A percentile compares a stretch with the other conserved stretches of the same genome.
phyloP scores from a whole-genome alignment of 768 basidiomycete genomes.

The Lyophyllum decastes region DNA sequence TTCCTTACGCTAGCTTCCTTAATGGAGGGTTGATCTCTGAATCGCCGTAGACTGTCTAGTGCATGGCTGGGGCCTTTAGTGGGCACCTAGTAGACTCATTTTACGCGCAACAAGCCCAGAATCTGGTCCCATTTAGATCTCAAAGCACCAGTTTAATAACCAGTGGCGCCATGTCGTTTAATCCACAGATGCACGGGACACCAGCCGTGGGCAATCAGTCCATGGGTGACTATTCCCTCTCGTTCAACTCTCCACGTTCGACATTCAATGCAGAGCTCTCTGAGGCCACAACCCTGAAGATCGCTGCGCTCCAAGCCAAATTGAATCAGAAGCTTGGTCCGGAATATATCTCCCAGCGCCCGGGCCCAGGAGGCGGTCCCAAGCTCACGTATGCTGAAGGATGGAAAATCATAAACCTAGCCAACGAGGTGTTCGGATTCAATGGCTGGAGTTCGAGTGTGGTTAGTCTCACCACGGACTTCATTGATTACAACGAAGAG shows the following conservation, averaged over 20 bases:
- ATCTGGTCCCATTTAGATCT: constrained; percentile 16
- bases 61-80: constrained; percentile 62
- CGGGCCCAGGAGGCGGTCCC: constrained; percentile 83
- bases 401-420: constrained; percentile 97
- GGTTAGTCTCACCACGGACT: constrained; percentile 74
- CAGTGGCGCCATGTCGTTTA: constrained; percentile 63
- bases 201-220: constrained; percentile 20
- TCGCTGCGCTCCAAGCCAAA: constrained; percentile 77
- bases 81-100: constrained; percentile 57
- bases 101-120: constrained; percentile 27
- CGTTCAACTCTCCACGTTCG: constrained; percentile 31
- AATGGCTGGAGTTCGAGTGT: constrained; percentile 92
- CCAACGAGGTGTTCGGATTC: constrained; percentile 98
- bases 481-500: constrained; percentile 74
- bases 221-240: constrained; percentile 25
- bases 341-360: constrained; percentile 87
- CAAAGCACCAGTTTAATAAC: constrained; percentile 37
- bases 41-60: neutral
- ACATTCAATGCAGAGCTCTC: constrained; percentile 41
- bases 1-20: neutral
- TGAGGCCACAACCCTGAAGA: constrained; percentile 63
- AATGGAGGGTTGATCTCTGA: neutral
- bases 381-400: constrained; percentile 96
- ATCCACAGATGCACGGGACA: constrained; percentile 58
- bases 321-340: constrained; percentile 90